Evolutionary conservation across 2,329 filamentous ascomycete genomes (phyloP).

Genomic region (Tricladium varicosporioides): DNA sequence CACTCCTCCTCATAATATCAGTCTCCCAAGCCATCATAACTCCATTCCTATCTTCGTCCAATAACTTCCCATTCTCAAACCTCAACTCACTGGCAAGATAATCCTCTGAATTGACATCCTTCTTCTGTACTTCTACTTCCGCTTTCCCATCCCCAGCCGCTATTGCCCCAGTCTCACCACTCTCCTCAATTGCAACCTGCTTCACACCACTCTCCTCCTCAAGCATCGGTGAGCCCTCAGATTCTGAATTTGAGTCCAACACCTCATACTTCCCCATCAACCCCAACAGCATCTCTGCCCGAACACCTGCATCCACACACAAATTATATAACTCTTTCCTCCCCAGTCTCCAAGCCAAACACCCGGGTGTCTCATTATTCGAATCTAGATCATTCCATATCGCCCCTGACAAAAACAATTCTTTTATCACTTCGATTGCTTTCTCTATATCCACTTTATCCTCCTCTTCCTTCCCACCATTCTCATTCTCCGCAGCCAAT

Average conservation of each 20-base stretch:
- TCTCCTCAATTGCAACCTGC: constrained; percentile 27
- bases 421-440: constrained; percentile 65
- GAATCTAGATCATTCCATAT: constrained; percentile 96
- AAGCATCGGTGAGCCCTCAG: too few species aligned
- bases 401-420: constrained; percentile 82
- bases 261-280: constrained; percentile 79
- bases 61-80: constrained; percentile 63
- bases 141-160: neutral
- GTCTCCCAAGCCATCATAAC: constrained; percentile 96
- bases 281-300: constrained; percentile 83
- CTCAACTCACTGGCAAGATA: constrained; percentile 68
- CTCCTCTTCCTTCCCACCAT: constrained; percentile 30
- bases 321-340: constrained; percentile 71
- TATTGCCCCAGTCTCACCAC: constrained; percentile 19
- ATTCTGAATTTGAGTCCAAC: constrained; percentile 52
- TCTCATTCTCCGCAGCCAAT: neutral
- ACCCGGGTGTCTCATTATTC: constrained; percentile 87
- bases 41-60: constrained; percentile 74
- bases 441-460: constrained; percentile 46
- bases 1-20: constrained; percentile 78
- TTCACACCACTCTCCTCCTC: constrained; percentile 42
- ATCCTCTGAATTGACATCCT: constrained; percentile 57
- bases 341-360: constrained; percentile 71
- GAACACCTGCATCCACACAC: constrained; percentile 85
- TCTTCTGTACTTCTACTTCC: constrained; percentile 24